Evolutionary conservation across 2,329 filamentous ascomycete species (phyloP).

Genomic region (Stagonosporopsis cucurbitacearum): DNA sequence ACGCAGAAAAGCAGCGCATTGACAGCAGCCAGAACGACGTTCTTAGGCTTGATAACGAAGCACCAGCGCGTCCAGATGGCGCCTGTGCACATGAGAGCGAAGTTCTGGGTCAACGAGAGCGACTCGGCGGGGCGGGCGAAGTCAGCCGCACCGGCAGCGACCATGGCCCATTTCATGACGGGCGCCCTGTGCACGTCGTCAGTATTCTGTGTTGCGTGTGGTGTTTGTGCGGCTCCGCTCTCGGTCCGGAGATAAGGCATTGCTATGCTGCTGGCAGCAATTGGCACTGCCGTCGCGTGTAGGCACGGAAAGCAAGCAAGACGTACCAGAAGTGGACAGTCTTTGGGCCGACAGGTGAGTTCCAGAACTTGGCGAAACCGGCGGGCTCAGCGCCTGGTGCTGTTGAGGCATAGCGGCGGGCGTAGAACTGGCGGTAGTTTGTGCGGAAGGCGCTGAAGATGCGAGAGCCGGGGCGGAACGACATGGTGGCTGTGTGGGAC

Average conservation of each 20-base stretch:
- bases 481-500: conserved; percentile 52
- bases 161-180: conserved; percentile 93
- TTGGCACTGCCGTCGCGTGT: background rate
- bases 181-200: conserved; percentile 70
- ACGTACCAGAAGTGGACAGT: conserved; percentile 97
- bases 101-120: conserved; percentile 92
- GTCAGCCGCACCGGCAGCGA: conserved; percentile 90
- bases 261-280: background rate
- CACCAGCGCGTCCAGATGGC: conserved; percentile 99
- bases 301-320: background rate
- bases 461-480: conserved; percentile 64
- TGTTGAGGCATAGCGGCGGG: conserved; percentile 73
- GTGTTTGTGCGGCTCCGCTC: background rate
- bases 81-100: conserved; percentile 86
- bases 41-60: conserved; percentile 92
- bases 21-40: conserved; percentile 89
- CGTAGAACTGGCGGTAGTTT: conserved; percentile 59
- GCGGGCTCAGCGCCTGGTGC: conserved; percentile 60
- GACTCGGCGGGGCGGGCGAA: conserved; percentile 89
- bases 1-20: conserved; percentile 98
- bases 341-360: conserved; percentile 60
- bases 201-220: background rate
- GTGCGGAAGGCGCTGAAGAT: conserved; percentile 61
- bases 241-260: conserved; percentile 2
- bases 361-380: conserved; percentile 72